Evolutionary conservation across 2,329 filamentous ascomycete species (phyloP).

Genomic region (Alternaria hordeiaustralica): DNA sequence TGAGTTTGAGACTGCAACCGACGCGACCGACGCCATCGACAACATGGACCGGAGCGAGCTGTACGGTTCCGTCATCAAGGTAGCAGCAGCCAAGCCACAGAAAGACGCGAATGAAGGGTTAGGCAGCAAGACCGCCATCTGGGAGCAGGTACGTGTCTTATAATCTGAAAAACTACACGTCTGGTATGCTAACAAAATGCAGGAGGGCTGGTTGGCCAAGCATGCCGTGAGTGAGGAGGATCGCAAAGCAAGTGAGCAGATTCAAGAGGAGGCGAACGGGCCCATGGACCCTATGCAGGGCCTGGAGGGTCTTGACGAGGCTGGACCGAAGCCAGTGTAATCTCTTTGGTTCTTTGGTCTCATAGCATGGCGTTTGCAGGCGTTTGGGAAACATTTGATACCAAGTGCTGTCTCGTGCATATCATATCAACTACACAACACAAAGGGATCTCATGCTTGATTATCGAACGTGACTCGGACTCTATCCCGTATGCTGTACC

Average conservation of each 20-base stretch:
- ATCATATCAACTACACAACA: constrained; percentile 10
- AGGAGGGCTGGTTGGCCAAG: constrained; percentile 94
- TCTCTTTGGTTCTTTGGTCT: neutral
- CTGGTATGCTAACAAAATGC: constrained; percentile 18
- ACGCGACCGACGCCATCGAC: constrained; percentile 94
- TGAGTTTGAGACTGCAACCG: constrained; percentile 84
- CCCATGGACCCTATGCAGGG: constrained; percentile 93
- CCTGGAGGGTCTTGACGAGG: constrained; percentile 89
- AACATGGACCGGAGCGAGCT: constrained; percentile 99
- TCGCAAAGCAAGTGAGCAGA: constrained; percentile 64
- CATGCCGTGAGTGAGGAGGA: constrained; percentile 86
- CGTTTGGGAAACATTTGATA: constrained; percentile 17
- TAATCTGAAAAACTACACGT: neutral
- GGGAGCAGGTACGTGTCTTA: constrained; percentile 80
- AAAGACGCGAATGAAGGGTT: constrained; percentile 88
- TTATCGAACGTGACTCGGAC: constrained; percentile 23
- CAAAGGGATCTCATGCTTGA: constrained; percentile 36
- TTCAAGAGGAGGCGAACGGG: constrained; percentile 58
- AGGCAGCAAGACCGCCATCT: constrained; percentile 91
- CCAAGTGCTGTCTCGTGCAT: constrained; percentile 4
- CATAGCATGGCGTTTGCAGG: constrained; percentile 28
- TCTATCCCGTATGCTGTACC: constrained; percentile 19
- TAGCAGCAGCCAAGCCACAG: constrained; percentile 88
- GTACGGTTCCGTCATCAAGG: constrained; percentile 89
- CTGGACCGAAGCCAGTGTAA: constrained; percentile 81